phyloP scores from a whole-genome alignment of 306 rosid genomes.

The Arachis hypogaea region DNA sequence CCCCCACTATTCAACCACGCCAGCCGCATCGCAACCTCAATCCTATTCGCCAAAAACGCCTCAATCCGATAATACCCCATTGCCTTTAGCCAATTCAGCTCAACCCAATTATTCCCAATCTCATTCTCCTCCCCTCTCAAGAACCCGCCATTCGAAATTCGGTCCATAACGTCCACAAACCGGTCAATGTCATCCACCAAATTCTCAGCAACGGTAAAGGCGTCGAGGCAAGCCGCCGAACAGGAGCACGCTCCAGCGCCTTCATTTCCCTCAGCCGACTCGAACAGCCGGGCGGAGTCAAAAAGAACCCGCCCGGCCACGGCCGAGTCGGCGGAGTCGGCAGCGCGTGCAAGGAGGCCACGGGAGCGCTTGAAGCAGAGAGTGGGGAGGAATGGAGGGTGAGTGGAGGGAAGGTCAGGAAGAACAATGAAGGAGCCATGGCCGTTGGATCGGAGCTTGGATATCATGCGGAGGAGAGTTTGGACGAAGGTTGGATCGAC shows the following conservation, averaged over 20 bases:
- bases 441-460: slow-evolving; percentile 50
- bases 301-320: slow-evolving; percentile 37
- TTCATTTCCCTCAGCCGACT: slow-evolving; percentile 66
- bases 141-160: slow-evolving; percentile 62
- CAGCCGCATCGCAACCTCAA: slow-evolving; percentile 79
- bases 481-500: slow-evolving; percentile 67
- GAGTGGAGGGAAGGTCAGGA: slow-evolving; percentile 65
- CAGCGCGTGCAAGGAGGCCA: slow-evolving; percentile 67
- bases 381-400: slow-evolving; percentile 59
- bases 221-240: slow-evolving; percentile 52
- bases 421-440: slow-evolving; percentile 81
- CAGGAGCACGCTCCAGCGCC: slow-evolving; percentile 52
- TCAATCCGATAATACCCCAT: slow-evolving; percentile 77
- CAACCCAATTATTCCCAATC: slow-evolving; percentile 74
- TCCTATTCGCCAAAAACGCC: slow-evolving; percentile 75
- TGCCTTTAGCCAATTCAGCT: slow-evolving; percentile 78
- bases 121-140: slow-evolving; percentile 76
- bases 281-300: slow-evolving; percentile 58
- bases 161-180: slow-evolving; percentile 69
- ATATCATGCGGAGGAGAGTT: slow-evolving; percentile 66
- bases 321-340: slow-evolving; percentile 55
- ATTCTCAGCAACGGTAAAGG: slow-evolving; percentile 54
- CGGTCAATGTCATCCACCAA: slow-evolving; percentile 55
- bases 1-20: slow-evolving; percentile 68
- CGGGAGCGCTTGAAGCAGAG: slow-evolving; percentile 73